These are phyloP conservation scores for Musa beccarii DNA, from an alignment of 176 grass and related monocot species.

Conservation along the genomic window DNA sequence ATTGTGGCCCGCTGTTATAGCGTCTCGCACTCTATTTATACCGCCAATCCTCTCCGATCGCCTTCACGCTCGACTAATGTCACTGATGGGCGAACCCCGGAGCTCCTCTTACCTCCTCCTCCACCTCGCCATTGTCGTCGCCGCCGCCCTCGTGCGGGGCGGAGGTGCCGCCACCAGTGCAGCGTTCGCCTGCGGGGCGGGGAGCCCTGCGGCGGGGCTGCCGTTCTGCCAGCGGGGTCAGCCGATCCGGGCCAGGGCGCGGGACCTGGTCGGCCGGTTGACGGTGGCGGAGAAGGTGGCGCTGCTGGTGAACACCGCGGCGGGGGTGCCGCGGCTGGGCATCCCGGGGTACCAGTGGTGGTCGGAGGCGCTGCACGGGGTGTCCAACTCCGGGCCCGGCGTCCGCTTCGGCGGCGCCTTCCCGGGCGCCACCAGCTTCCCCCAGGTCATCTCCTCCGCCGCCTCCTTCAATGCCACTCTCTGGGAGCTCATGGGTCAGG, in stretches of 20 bases:
- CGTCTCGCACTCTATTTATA: background rate
- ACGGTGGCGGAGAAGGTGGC: constrained; percentile 64
- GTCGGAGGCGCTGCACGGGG: constrained; percentile 91
- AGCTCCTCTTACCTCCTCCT: constrained; percentile 19
- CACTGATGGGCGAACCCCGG: background rate
- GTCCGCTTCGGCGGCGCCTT: constrained; percentile 60
- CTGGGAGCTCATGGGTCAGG: constrained; percentile 79
- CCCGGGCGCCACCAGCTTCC: constrained; percentile 82
- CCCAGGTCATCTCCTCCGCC: constrained; percentile 83
- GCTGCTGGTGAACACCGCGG: constrained; percentile 73
- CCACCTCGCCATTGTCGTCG: constrained; percentile 1
- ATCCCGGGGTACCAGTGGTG: constrained; percentile 73
- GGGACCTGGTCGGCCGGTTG: constrained; percentile 49
- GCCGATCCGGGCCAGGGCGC: constrained; percentile 23
- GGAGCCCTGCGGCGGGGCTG: constrained; percentile 27
- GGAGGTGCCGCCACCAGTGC: background rate
- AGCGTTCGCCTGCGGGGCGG: constrained; percentile 53
- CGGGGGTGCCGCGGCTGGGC: constrained; percentile 53
- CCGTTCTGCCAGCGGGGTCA: constrained; percentile 39
- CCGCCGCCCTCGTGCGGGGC: background rate
- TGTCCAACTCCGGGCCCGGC: constrained; percentile 42
- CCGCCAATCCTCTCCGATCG: background rate
- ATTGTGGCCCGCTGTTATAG: too few species aligned
- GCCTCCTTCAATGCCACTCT: constrained; percentile 73
- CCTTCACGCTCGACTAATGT: too few species aligned